Conservation (phyloP, 768 basidiomycete species). For the Hygrocybe coccinea region DNA sequence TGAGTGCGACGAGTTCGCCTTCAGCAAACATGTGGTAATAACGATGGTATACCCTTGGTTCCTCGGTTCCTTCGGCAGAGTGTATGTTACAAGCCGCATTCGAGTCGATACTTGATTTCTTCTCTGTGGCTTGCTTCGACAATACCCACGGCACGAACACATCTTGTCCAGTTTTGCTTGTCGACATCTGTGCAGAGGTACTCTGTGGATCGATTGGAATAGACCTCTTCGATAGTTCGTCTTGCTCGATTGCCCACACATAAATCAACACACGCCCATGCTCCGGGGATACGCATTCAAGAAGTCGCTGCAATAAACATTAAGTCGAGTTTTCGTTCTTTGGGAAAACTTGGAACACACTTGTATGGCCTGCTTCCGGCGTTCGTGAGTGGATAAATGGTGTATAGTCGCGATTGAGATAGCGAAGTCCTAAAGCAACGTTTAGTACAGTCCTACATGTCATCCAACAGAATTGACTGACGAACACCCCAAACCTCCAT, state of each 20-base stretch:
- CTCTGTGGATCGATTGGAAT: conserved; percentile 37
- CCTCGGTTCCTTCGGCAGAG: conserved; percentile 4
- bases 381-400: conserved; percentile 77
- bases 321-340: background rate
- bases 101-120: conserved; percentile 12
- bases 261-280: conserved; percentile 86
- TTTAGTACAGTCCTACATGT: conserved; percentile 5
- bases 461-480: conserved; percentile 27
- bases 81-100: background rate
- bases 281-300: conserved; percentile 57
- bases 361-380: conserved; percentile 70
- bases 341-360: conserved; percentile 35
- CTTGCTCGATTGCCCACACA: conserved; percentile 97
- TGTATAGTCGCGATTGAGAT: conserved; percentile 98
- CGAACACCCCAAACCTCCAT: conserved; percentile 81
- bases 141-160: conserved; percentile 90
- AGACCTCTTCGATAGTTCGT: conserved; percentile 70
- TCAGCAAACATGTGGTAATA: conserved; percentile 95
- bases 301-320: conserved; percentile 43
- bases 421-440: conserved; percentile 70
- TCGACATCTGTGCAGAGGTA: background rate
- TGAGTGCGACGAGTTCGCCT: conserved; percentile 68
- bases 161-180: conserved; percentile 52
- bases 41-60: conserved; percentile 61
- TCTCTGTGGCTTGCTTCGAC: conserved; percentile 30